Base-by-base conservation (phyloP, 164 flowering plant species). In the Aristolochia fimbriata region DNA sequence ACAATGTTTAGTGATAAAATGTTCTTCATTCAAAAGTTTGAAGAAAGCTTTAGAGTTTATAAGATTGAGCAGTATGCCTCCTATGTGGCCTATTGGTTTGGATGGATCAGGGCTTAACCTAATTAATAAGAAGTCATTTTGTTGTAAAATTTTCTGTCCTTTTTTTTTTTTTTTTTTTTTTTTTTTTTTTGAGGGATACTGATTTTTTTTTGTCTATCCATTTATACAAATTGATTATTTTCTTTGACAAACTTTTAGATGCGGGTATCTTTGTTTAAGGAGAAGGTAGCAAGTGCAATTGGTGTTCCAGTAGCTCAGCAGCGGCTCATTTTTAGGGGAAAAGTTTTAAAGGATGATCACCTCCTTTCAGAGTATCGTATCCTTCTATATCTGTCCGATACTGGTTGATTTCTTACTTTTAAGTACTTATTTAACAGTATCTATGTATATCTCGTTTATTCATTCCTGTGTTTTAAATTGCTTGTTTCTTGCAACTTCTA, bases 281-380 rank as follows among this genome's bases (percentile, higher is more conserved):
- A 88, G 77, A 85, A 84, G 78, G 78, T 94, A 67, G 89, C 97
- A 4, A 65, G 59, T 62, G 69, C 79, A 47, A 64, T 78, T 63
- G 91, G 91, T 59, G 70, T 94, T 50, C 96, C 97, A 21, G 90
- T 85, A 41, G 86, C 68, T 69, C 95, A 84, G 76, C 99, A 94
- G 68, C 81, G 99, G 14, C 78, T 94, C 45, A 94, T 94, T 70
- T 94, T 91, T 62, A 77, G 97, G 76, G 99, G 99, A 64, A 94
- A 79, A 77, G 97, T 91, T 43, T 70, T 94, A 58, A 94, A 91
- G 81, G 97, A 91, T 75, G 83, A 88, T 53, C 89, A 86, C 51
- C 78, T 60, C 31, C 89, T 94, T 30, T 86, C 96, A 48, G 93
- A 82, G 59, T 91, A 94, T 51, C 83, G 99, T 94, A 94, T 94